These are phyloP conservation scores for Hyaloscypha variabilis DNA, from an alignment of 495 filamentous ascomycete species.

Conservation along the genomic window DNA sequence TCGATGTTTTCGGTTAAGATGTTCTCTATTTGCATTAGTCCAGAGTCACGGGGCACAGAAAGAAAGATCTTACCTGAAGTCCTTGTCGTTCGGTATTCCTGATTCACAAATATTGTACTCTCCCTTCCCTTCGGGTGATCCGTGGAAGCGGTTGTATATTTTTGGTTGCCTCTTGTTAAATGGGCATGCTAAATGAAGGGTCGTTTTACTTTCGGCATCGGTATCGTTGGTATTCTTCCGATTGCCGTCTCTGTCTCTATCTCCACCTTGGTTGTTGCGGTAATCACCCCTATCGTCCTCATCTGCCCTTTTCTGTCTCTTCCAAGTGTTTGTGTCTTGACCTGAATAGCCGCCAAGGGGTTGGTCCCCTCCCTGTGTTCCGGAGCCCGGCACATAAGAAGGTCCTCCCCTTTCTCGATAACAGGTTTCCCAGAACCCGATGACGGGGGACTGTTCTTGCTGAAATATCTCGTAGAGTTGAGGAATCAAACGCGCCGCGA, in stretches of 20 bases:
- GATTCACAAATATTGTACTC: not conserved
- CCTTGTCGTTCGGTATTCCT: not conserved
- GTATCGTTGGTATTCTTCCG: not conserved
- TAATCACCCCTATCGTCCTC: not conserved
- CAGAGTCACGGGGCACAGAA: not conserved
- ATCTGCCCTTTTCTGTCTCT: not conserved
- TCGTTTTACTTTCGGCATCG: not conserved
- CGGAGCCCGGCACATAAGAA: not conserved
- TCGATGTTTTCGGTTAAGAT: not conserved
- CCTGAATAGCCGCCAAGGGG: not conserved
- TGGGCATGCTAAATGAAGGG: not conserved
- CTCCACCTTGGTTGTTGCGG: not conserved
- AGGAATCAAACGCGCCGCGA: slow-evolving; percentile 6
- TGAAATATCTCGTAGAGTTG: slow-evolving; percentile 6
- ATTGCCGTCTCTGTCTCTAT: not conserved
- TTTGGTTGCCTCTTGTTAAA: slow-evolving; percentile 6
- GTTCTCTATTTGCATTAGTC: not conserved
- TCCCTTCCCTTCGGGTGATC: not conserved
- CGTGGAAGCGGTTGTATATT: not conserved
- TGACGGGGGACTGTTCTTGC: slow-evolving; percentile 1
- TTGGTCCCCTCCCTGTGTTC: not conserved
- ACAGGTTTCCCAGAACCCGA: not conserved
- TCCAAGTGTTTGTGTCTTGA: not conserved
- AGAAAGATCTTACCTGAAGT: not conserved
- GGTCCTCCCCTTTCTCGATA: not conserved